A percentile compares a stretch with the other conserved stretches of the same genome.
phyloP scores from a whole-genome alignment of 2,329 filamentous ascomycete species.

The Beauveria rudraprayagi region DNA sequence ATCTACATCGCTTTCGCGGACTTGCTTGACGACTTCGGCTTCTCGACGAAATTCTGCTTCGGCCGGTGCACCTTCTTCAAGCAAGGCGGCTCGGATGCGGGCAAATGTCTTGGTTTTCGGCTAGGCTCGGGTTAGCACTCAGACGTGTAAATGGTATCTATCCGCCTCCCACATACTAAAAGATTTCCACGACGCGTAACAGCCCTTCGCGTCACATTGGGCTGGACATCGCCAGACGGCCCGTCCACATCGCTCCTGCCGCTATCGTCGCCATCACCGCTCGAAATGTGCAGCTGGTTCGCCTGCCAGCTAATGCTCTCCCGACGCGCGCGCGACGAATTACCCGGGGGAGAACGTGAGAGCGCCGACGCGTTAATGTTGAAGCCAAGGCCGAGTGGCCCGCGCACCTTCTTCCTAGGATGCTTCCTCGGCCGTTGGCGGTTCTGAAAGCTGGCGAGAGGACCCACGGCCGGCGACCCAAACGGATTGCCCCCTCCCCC shows the following conservation, averaged over 20 bases:
- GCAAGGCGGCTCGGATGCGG: constrained; percentile 78
- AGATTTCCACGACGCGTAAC: constrained; percentile 86
- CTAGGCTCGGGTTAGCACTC: constrained; percentile 33
- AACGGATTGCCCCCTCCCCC: neutral
- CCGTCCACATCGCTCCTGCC: constrained; percentile 52
- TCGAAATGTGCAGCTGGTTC: constrained; percentile 74
- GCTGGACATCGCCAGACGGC: constrained; percentile 47
- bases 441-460: constrained; percentile 76
- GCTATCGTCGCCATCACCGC: constrained; percentile 57
- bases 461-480: constrained; percentile 25
- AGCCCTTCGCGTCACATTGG: constrained; percentile 70
- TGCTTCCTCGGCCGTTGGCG: constrained; percentile 64
- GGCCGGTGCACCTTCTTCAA: constrained; percentile 79
- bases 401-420: constrained; percentile 47
- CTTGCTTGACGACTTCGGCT: constrained; percentile 91
- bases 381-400: constrained; percentile 43
- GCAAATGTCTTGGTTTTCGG: constrained; percentile 96
- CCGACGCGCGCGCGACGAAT: constrained; percentile 50
- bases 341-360: constrained; percentile 67
- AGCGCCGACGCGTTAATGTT: constrained; percentile 35
- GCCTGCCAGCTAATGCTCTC: constrained; percentile 89
- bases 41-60: constrained; percentile 86
- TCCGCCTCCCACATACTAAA: constrained; percentile 49
- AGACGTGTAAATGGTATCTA: neutral
- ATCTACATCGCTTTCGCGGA: constrained; percentile 78